A percentile compares a stretch with the other conserved stretches of the same genome.
Conservation (phyloP, 2,329 filamentous ascomycete genomes). For the Fusarium sulawesiense region DNA sequence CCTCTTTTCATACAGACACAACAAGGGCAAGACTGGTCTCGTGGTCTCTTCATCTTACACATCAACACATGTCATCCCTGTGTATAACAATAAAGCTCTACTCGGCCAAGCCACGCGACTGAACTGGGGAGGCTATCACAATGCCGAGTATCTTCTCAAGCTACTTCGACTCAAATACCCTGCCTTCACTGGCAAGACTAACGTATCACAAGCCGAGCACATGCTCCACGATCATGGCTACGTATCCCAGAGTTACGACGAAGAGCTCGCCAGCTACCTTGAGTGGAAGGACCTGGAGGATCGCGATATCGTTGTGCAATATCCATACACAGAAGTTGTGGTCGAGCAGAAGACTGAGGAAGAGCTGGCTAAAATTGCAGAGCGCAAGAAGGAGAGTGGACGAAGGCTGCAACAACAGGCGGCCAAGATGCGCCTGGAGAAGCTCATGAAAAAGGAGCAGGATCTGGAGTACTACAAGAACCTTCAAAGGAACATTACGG, state of each 20-base stretch:
- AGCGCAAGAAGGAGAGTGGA: slow-evolving; percentile 95
- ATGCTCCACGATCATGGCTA: slow-evolving; percentile 92
- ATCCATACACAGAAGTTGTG: slow-evolving; percentile 92
- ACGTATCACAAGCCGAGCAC: slow-evolving; percentile 85
- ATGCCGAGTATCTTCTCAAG: slow-evolving; percentile 90
- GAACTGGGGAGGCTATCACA: slow-evolving; percentile 95
- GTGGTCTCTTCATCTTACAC: slow-evolving; percentile 94
- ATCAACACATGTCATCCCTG: slow-evolving; percentile 93
- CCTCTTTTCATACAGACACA: slow-evolving; percentile 94
- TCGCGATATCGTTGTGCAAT: slow-evolving; percentile 88
- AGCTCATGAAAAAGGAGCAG: slow-evolving; percentile 94
- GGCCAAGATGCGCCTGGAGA: slow-evolving; percentile 95
- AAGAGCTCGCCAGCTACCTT: slow-evolving; percentile 79
- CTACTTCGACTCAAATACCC: slow-evolving; percentile 93
- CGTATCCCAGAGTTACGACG: slow-evolving; percentile 83
- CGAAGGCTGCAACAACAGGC: slow-evolving; percentile 93
- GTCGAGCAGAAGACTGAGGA: slow-evolving; percentile 93
- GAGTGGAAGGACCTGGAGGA: slow-evolving; percentile 95
- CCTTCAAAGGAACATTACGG: slow-evolving; percentile 76
- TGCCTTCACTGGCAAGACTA: slow-evolving; percentile 86
- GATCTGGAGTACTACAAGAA: slow-evolving; percentile 94
- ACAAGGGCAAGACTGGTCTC: slow-evolving; percentile 86
- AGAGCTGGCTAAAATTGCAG: slow-evolving; percentile 88
- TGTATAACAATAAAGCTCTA: slow-evolving; percentile 86
- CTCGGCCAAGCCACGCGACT: slow-evolving; percentile 86